phyloP scores from a whole-genome alignment of 1,139 yeast genomes.

The Debaryomyces coudertii region DNA sequence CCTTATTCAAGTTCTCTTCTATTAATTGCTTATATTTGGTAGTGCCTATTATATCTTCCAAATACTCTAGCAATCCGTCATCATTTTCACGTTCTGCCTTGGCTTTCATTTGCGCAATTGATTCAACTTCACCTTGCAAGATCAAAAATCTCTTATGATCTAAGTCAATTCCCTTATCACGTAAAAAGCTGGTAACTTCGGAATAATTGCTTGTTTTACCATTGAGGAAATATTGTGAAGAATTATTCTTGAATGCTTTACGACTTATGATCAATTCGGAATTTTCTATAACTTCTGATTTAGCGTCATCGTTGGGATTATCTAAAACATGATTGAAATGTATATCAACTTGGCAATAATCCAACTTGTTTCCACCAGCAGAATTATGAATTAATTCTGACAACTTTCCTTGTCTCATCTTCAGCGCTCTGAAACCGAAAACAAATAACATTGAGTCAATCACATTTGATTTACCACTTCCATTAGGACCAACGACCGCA shows the following conservation, averaged over 20 bases:
- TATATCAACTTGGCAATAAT: slow-evolving; percentile 89
- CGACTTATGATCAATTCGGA: slow-evolving; percentile 75
- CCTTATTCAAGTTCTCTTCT: slow-evolving; percentile 61
- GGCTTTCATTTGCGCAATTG: slow-evolving; percentile 98
- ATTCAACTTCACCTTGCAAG: slow-evolving; percentile 97
- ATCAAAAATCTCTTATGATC: slow-evolving; percentile 94
- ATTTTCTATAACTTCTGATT: slow-evolving; percentile 48
- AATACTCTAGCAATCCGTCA: slow-evolving; percentile 89
- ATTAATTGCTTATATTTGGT: slow-evolving; percentile 77
- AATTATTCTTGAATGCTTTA: slow-evolving; percentile 74
- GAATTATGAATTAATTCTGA: slow-evolving; percentile 91
- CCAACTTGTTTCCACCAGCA: slow-evolving; percentile 60
- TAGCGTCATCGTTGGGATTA: slow-evolving; percentile 43
- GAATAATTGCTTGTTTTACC: slow-evolving; percentile 70
- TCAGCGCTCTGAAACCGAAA: slow-evolving; percentile 94
- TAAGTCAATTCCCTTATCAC: slow-evolving; percentile 87
- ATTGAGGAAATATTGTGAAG: slow-evolving; percentile 79
- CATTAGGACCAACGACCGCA: slow-evolving; percentile 99
- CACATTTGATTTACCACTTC: slow-evolving; percentile 96
- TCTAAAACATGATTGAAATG: slow-evolving; percentile 82
- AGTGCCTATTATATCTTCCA: slow-evolving; percentile 97
- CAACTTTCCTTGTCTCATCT: slow-evolving; percentile 94
- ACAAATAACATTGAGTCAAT: slow-evolving; percentile 95
- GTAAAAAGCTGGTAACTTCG: slow-evolving; percentile 74
- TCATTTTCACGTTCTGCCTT: slow-evolving; percentile 92